A percentile compares a stretch with the other conserved stretches of the same genome.
These are phyloP conservation scores for Monilinia fructicola DNA, from an alignment of 2,329 filamentous ascomycete genomes.

Conservation along the genomic window DNA sequence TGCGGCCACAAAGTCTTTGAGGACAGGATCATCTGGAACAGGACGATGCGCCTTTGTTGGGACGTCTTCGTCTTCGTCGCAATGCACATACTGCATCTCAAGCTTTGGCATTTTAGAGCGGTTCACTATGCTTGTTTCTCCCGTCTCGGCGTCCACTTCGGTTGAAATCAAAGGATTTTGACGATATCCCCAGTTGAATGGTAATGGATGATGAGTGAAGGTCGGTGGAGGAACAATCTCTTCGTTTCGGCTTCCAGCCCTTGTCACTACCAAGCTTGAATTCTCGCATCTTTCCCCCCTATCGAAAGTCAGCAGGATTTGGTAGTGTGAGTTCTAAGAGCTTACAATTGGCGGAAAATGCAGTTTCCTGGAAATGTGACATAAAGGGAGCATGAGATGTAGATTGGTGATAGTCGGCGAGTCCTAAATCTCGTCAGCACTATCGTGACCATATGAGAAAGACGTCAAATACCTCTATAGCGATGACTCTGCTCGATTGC, in stretches of 20 bases:
- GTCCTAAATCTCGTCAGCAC: slow-evolving; percentile 45
- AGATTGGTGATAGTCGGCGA: slow-evolving; percentile 85
- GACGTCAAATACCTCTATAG: slow-evolving; percentile 61
- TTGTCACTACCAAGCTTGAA: slow-evolving; percentile 67
- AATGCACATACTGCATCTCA: slow-evolving; percentile 32
- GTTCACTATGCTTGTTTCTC: slow-evolving; percentile 39
- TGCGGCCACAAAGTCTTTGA: slow-evolving; percentile 63
- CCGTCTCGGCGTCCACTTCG: slow-evolving; percentile 42
- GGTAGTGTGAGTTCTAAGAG: slow-evolving; percentile 1
- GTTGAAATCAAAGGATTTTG: slow-evolving; percentile 70
- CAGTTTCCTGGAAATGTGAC: slow-evolving; percentile 65
- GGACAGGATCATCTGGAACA: slow-evolving; percentile 48
- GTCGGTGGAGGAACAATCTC: slow-evolving; percentile 78
- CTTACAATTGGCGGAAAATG: slow-evolving; percentile 70
- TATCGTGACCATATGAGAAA: neutral
- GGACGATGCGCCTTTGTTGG: slow-evolving; percentile 26
- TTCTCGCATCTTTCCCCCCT: slow-evolving; percentile 58
- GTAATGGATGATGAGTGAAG: slow-evolving; percentile 72
- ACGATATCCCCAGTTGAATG: slow-evolving; percentile 77
- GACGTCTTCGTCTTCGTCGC: slow-evolving; percentile 28
- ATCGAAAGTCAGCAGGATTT: slow-evolving; percentile 28
- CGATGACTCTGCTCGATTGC: slow-evolving; percentile 78
- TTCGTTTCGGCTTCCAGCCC: slow-evolving; percentile 56
- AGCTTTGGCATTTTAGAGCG: slow-evolving; percentile 30
- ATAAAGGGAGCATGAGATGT: slow-evolving; percentile 68